phyloP scores from a whole-genome alignment of 257 asterid genomes.

The Echium plantagineum region DNA sequence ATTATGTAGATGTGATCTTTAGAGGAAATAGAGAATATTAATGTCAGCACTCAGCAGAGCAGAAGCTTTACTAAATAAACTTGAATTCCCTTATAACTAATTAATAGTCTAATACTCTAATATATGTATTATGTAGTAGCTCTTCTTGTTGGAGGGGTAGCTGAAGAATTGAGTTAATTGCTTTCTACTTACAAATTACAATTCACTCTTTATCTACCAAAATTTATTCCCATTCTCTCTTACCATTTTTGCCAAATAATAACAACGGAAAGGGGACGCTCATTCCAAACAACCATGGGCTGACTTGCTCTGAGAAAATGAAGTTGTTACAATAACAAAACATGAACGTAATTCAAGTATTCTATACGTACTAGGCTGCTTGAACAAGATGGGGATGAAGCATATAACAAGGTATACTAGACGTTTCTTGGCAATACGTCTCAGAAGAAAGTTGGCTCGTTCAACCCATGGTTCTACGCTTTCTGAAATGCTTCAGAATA shows the following conservation, averaged over 20 bases:
- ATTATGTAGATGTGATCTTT: too few relatives aligned
- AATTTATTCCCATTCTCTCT: too few relatives aligned
- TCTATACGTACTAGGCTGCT: conserved; percentile 3
- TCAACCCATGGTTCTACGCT: conserved; percentile 42
- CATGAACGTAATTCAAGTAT: not conserved
- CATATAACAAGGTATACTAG: conserved; percentile 11
- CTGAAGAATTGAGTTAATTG: conserved; percentile 70
- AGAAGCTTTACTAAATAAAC: too few relatives aligned
- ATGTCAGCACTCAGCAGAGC: too few relatives aligned
- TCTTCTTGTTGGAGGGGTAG: conserved; percentile 15
- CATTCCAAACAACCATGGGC: conserved; percentile 9
- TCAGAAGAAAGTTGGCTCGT: conserved; percentile 13
- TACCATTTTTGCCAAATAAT: not conserved
- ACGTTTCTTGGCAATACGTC: conserved; percentile 7
- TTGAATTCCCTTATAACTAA: too few relatives aligned
- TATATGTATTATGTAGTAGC: too few relatives aligned
- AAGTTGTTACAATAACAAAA: not conserved
- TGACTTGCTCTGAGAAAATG: conserved; percentile 2
- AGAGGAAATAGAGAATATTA: too few relatives aligned
- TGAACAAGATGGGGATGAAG: not conserved
- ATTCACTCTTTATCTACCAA: conserved; percentile 15
- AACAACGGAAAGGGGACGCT: not conserved
- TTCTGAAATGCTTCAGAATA: conserved; percentile 73
- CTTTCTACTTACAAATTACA: conserved; percentile 77
- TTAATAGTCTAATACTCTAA: too few relatives aligned